Evolutionary conservation across 2,329 filamentous ascomycete species (phyloP), one percentile per base, ranked within the genome.

Genomic region (Stemphylium beticola): DNA sequence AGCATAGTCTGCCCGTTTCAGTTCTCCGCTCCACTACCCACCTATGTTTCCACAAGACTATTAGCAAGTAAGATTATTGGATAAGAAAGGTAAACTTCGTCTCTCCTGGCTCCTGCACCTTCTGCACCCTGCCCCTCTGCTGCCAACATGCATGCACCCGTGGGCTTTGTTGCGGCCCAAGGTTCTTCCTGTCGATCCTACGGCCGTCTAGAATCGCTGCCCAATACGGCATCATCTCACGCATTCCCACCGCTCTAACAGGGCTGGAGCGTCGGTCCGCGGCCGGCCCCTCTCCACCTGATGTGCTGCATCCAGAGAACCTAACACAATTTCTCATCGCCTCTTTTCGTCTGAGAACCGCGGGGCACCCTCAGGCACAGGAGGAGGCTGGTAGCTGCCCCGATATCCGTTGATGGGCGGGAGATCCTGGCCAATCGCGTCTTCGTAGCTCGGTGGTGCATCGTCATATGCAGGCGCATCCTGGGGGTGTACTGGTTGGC

Each of bases 401-500:
- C 92, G 81, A 22, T 88, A 79, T 57, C 87, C 89, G 70, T 91
- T 85, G 51, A 92, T 85, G 1, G 91, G 90, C 32, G 85, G 88
- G 58, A 95, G 77, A 54, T 87, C 85, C 61, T 91, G 88, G 6
- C 92, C 92, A 77, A 97, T 88, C 11, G 92, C 92, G 75, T 97
- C 93, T 76, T 96, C 92, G 70, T 98, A 98, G 68, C 91, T 96
- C 7, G 93, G 93, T 15, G 93, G 93, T n/a, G 92, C 91, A 51
- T 95, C 92, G 29, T 91, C 88, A 60, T 84, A 80, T 2, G 75
- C 78, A 10, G 71, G 84, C 18, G 74, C 68, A 2, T 62, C 51
- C 18, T 66, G 54, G 18, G 59, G 53, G 26, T 58, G 53, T 34
- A 61, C 61, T 40, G 68, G 62, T 18, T 55, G 47, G 4, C 64